phyloP scores from a whole-genome alignment of 2,329 filamentous ascomycete species.

The Phyllosticta citribraziliensis region DNA sequence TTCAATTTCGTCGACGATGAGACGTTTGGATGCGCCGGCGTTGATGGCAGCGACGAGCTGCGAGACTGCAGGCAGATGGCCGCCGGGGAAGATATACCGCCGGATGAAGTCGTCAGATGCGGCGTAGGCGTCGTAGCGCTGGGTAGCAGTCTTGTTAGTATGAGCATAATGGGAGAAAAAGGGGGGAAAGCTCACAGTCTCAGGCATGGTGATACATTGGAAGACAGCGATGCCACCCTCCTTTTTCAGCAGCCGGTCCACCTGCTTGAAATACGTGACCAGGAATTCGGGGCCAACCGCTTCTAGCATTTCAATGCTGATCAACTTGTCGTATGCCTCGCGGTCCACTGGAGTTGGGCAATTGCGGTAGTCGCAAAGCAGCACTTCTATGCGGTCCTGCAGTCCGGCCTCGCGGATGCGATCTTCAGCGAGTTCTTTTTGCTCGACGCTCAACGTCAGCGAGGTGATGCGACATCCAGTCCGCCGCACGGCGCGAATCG shows the following conservation, averaged over 20 bases:
- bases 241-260: conserved; percentile 55
- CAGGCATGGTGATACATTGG: conserved; percentile 70
- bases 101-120: conserved; percentile 64
- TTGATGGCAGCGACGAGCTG: conserved; percentile 56
- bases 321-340: conserved; percentile 56
- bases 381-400: conserved; percentile 51
- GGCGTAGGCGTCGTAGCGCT: conserved; percentile 54
- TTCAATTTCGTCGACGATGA: conserved; percentile 58
- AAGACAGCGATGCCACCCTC: conserved; percentile 60
- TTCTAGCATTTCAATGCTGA: conserved; percentile 72
- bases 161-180: not conserved
- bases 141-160: not conserved
- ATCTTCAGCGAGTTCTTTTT: conserved; percentile 57
- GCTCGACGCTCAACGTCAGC: conserved; percentile 58
- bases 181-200: conserved; percentile 30
- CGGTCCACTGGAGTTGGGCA: conserved; percentile 39
- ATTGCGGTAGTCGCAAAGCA: conserved; percentile 59
- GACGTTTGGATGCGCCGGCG: conserved; percentile 48
- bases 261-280: conserved; percentile 55
- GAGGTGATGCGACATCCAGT: conserved; percentile 62
- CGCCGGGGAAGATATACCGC: conserved; percentile 71
- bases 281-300: conserved; percentile 61
- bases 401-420: conserved; percentile 54
- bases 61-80: conserved; percentile 58
- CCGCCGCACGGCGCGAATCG: conserved; percentile 55